Conservation (phyloP, 768 basidiomycete species). For the Suillus ampliporus region DNA sequence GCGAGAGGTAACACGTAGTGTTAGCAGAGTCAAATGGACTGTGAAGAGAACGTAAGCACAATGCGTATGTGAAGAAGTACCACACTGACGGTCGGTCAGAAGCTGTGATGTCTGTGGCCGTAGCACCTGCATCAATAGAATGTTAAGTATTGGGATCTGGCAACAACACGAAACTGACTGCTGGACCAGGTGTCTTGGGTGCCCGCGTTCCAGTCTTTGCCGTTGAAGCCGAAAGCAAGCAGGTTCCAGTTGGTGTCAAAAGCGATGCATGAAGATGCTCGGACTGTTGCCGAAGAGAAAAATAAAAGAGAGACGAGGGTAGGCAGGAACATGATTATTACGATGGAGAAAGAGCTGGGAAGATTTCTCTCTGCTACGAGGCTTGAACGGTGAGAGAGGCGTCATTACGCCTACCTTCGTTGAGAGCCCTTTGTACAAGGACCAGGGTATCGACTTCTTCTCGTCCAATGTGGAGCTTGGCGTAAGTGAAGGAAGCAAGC, state of each 20-base stretch:
- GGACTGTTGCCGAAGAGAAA: conserved; percentile 41
- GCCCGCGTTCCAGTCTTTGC: conserved; percentile 85
- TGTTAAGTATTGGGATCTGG: conserved; percentile 5
- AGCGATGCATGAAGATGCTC: conserved; percentile 65
- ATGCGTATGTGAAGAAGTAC: conserved; percentile 9
- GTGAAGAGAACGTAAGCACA: conserved; percentile 9
- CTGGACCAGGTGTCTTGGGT: conserved; percentile 70
- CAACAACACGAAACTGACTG: conserved; percentile 38
- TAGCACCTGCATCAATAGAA: conserved; percentile 26
- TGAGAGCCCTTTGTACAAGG: conserved; percentile 83
- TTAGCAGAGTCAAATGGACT: conserved; percentile 70
- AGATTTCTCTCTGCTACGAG: conserved; percentile 56
- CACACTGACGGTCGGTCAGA: conserved; percentile 73
- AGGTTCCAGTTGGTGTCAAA: conserved; percentile 87
- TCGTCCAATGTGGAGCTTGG: conserved; percentile 94
- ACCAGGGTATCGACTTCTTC: conserved; percentile 93
- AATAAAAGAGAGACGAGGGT: conserved; percentile 63
- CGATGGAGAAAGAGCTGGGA: conserved; percentile 3
- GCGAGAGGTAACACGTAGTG: conserved; percentile 75
- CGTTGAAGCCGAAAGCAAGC: conserved; percentile 82
- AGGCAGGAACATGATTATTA: conserved; percentile 41
- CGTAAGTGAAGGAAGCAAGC: conserved; percentile 50
- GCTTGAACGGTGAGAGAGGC: conserved; percentile 69
- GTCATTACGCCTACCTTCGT: conserved; percentile 85
- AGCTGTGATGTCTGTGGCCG: conserved; percentile 71